Conservation (phyloP, 169 alveolate genomes). For the Babesia divergens region DNA sequence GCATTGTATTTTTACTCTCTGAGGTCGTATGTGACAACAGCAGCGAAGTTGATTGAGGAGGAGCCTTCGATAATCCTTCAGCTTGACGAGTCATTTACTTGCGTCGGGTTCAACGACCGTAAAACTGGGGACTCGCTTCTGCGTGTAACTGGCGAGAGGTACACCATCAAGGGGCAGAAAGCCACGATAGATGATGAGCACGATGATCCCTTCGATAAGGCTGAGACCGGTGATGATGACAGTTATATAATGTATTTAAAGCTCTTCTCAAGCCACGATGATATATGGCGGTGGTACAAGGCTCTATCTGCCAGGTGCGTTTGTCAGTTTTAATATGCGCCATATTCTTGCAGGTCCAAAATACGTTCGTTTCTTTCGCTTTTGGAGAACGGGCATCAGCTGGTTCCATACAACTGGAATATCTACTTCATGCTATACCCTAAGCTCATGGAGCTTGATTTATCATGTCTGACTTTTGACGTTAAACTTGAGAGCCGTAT, state of each 20-base stretch:
- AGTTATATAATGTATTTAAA: neutral
- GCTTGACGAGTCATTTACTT: slow-evolving; percentile 25
- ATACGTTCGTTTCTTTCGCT: neutral
- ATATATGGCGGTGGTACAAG: neutral
- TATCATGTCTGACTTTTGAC: neutral
- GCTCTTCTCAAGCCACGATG: neutral
- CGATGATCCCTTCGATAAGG: neutral
- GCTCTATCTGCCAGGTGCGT: slow-evolving; percentile 4
- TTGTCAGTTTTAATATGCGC: too few species aligned
- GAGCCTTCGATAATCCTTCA: slow-evolving; percentile 7
- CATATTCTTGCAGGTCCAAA: neutral
- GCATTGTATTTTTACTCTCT: slow-evolving; percentile 2
- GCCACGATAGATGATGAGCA: neutral
- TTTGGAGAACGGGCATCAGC: slow-evolving; percentile 5
- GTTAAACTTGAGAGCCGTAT: neutral
- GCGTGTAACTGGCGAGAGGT: slow-evolving; percentile 1
- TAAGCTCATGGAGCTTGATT: neutral
- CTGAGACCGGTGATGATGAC: neutral
- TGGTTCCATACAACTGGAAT: neutral
- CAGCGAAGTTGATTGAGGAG: neutral
- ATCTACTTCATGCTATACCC: slow-evolving; percentile 15
- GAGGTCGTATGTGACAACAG: neutral
- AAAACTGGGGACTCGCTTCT: neutral
- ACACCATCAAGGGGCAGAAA: neutral
- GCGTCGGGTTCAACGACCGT: neutral